Percentiles rank a stretch among this genome's conserved stretches.
These are phyloP conservation scores for Sporothrix euskadiensis DNA, from an alignment of 2,329 filamentous ascomycete genomes.

Conservation along the genomic window DNA sequence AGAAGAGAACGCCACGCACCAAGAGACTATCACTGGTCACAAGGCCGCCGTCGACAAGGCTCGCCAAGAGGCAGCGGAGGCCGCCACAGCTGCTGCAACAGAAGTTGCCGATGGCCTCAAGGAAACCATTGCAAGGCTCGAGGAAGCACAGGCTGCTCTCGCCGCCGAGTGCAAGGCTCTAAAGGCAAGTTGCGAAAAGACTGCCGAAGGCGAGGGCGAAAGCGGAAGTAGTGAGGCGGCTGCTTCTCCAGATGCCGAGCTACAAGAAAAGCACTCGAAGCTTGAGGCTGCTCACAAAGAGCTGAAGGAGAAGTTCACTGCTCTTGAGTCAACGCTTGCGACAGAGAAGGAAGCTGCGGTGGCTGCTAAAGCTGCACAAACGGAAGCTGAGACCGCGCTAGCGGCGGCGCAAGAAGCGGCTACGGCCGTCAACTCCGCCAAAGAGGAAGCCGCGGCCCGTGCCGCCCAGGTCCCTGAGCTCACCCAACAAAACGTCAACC, in stretches of 20 bases:
- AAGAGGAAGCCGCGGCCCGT: background rate
- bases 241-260: background rate
- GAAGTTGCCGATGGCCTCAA: background rate
- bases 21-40: conserved; percentile 7
- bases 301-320: background rate
- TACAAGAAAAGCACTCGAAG: conserved; percentile 17
- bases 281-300: conserved; percentile 19
- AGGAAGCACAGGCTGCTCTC: conserved; percentile 18
- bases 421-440: background rate
- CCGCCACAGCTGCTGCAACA: background rate
- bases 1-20: conserved; percentile 4
- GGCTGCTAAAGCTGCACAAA: background rate
- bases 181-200: background rate
- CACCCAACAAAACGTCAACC: background rate
- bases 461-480: conserved; percentile 7
- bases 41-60: conserved; percentile 12
- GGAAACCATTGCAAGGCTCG: conserved; percentile 19
- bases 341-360: background rate
- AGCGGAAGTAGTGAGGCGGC: background rate
- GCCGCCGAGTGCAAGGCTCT: conserved; percentile 16
- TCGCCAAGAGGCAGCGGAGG: background rate
- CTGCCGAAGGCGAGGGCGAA: background rate
- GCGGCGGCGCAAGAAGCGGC: background rate
- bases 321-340: background rate
- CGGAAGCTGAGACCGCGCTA: background rate